Conservation (phyloP, 768 basidiomycete genomes). For the Mycena kentingensis region DNA sequence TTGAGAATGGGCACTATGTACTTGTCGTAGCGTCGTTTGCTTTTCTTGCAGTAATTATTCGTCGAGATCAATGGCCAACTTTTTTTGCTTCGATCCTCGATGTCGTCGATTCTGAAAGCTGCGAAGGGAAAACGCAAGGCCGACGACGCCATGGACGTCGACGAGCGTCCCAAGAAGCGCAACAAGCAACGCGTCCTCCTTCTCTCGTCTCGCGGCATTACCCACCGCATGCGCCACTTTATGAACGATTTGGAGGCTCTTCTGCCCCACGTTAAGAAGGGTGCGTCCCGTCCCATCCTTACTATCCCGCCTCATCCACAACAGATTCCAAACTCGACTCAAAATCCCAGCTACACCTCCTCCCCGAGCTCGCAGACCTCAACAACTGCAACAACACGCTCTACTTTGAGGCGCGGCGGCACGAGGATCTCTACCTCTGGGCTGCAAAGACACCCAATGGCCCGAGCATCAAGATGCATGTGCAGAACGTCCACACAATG, state of each 20-base stretch:
- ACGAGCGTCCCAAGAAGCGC: conserved; percentile 56
- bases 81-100: conserved; percentile 28
- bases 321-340: conserved; percentile 96
- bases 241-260: conserved; percentile 92
- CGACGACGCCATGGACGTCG: conserved; percentile 44
- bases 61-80: conserved; percentile 6
- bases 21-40: background rate
- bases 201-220: conserved; percentile 91
- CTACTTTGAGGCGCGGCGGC: conserved; percentile 94
- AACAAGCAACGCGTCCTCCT: conserved; percentile 96
- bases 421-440: conserved; percentile 97
- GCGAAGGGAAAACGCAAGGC: conserved; percentile 66
- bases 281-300: too few species aligned
- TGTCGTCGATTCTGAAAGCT: conserved; percentile 68
- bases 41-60: conserved; percentile 5
- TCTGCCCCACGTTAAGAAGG: conserved; percentile 95
- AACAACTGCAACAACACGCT: conserved; percentile 97
- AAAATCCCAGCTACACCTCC: conserved; percentile 87
- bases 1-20: conserved; percentile 16
- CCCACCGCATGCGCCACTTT: conserved; percentile 94
- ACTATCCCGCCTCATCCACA: background rate
- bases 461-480: conserved; percentile 95
- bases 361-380: conserved; percentile 95
- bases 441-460: conserved; percentile 96
- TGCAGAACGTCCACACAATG: conserved; percentile 99